Percentiles rank a stretch among this genome's conserved stretches.
Conservation (phyloP, 176 grass and related monocot genomes). For the Triticum timopheevii region DNA sequence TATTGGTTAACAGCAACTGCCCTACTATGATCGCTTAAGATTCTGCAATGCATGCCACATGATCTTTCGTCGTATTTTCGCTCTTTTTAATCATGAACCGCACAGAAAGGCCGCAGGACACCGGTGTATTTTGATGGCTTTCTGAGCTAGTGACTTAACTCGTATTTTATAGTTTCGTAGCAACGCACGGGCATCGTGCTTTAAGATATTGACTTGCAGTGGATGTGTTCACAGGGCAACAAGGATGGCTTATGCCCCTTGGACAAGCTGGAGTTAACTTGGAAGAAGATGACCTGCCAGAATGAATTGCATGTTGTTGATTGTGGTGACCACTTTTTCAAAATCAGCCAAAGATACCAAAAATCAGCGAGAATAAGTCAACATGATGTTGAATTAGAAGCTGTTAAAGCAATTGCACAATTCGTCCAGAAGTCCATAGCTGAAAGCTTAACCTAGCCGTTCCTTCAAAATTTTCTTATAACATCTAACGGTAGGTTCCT, state of each 20-base stretch:
- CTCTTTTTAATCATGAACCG: too few species aligned
- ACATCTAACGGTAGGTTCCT: background rate
- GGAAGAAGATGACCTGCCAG: constrained; percentile 68
- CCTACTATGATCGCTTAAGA: too few species aligned
- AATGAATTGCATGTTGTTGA: constrained; percentile 76
- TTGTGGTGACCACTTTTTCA: constrained; percentile 88
- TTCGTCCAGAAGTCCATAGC: constrained; percentile 47
- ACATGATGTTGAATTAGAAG: constrained; percentile 56
- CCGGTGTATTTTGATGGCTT: too few species aligned
- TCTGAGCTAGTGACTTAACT: too few species aligned
- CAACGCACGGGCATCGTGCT: too few species aligned
- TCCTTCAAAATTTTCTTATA: background rate
- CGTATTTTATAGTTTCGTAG: too few species aligned
- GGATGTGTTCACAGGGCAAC: constrained; percentile 51
- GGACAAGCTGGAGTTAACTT: constrained; percentile 61
- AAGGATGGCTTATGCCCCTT: constrained; percentile 83
- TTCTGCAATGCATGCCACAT: too few species aligned
- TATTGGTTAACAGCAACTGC: too few species aligned
- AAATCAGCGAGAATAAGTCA: constrained; percentile 50
- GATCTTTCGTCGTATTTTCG: too few species aligned
- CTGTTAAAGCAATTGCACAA: constrained; percentile 58
- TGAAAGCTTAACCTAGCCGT: constrained; percentile 13
- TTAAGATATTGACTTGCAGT: background rate
- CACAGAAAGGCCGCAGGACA: too few species aligned
- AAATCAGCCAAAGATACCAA: constrained; percentile 73